A percentile compares a stretch with the other conserved stretches of the same genome.
Evolutionary conservation across 208 protist genomes (phyloP).

Genomic region (Kentomonas sorsogonicus): DNA sequence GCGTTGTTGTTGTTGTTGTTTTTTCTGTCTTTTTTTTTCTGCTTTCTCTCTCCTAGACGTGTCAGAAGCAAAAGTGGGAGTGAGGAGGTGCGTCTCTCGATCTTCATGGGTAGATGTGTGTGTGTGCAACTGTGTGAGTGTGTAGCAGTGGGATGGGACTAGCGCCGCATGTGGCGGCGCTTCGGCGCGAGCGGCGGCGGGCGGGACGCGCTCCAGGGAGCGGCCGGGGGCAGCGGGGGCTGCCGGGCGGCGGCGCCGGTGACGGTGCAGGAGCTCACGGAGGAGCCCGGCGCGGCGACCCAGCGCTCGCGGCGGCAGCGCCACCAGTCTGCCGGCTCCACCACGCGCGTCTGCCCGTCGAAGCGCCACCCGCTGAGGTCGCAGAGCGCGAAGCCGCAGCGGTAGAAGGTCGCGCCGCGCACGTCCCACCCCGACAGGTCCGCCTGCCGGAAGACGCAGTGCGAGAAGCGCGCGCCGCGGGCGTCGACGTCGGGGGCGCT

Average conservation of each 20-base stretch:
- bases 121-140: too few relatives aligned
- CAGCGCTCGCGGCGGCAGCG: slow-evolving; percentile 57
- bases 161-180: not conserved
- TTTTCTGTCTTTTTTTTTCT: not conserved
- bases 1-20: not conserved
- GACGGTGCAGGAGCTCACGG: slow-evolving; percentile 35
- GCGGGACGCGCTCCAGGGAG: not conserved
- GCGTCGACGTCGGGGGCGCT: slow-evolving; percentile 30
- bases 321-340: slow-evolving; percentile 57
- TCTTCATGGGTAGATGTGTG: too few relatives aligned
- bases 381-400: slow-evolving; percentile 64
- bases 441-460: slow-evolving; percentile 62
- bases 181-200: not conserved
- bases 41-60: not conserved
- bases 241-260: slow-evolving; percentile 7
- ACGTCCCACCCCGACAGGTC: slow-evolving; percentile 66
- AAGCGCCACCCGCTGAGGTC: slow-evolving; percentile 64
- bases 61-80: too few relatives aligned
- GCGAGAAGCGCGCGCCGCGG: slow-evolving; percentile 44
- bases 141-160: too few relatives aligned
- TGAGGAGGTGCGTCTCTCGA: too few relatives aligned
- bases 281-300: slow-evolving; percentile 17
- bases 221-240: slow-evolving; percentile 21
- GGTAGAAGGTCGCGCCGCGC: slow-evolving; percentile 64
- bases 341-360: slow-evolving; percentile 58